phyloP scores from a whole-genome alignment of 345 rosid genomes.

The Populus ilicifolia region DNA sequence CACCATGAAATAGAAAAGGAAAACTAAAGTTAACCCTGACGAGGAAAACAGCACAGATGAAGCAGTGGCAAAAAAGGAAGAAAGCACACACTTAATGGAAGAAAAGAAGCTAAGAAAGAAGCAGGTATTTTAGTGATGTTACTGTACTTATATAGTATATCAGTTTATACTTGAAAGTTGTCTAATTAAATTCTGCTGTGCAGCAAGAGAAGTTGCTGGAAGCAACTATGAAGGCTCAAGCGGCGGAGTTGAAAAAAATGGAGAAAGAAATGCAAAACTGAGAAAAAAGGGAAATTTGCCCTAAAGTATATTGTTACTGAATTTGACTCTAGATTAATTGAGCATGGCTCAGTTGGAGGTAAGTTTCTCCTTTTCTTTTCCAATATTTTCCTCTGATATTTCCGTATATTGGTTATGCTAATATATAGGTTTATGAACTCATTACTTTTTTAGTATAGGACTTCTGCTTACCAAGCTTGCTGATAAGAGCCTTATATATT shows the following conservation, averaged over 20 bases:
- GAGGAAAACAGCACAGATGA: constrained; percentile 33
- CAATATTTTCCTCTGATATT: neutral
- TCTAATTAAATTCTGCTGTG: constrained; percentile 24
- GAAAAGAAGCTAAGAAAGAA: constrained; percentile 75
- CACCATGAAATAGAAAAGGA: constrained; percentile 19
- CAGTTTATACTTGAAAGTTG: neutral
- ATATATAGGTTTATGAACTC: constrained; percentile 20
- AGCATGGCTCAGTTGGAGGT: constrained; percentile 82
- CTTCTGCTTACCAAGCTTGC: constrained; percentile 76
- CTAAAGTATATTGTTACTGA: constrained; percentile 75
- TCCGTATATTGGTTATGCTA: constrained; percentile 10
- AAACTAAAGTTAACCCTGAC: constrained; percentile 17
- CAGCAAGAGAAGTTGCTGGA: constrained; percentile 80
- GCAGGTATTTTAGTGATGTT: constrained; percentile 29
- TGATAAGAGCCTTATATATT: constrained; percentile 71
- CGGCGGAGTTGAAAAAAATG: constrained; percentile 63
- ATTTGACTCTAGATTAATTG: constrained; percentile 79
- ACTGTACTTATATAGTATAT: neutral
- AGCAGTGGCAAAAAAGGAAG: constrained; percentile 46
- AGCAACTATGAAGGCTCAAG: constrained; percentile 78
- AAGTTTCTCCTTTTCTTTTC: constrained; percentile 8
- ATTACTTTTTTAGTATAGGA: constrained; percentile 45
- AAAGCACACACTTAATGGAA: constrained; percentile 48
- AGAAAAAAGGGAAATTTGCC: constrained; percentile 89
- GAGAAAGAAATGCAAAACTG: constrained; percentile 80